phyloP scores from a whole-genome alignment of 78 protist species.

The Dictyostelium brefeldianum region DNA sequence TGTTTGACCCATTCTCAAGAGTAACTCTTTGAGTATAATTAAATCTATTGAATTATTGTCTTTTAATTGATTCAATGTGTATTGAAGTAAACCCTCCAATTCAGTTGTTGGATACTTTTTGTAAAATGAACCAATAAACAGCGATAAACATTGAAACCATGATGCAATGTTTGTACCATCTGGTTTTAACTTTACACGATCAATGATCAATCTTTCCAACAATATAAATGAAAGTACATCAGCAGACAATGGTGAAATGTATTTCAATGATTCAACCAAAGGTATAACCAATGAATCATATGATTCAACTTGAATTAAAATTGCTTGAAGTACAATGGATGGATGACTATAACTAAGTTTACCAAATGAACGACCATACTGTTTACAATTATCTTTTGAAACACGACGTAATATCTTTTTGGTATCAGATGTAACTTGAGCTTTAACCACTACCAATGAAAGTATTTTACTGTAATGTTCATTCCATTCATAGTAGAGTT shows the following conservation, averaged over 20 bases:
- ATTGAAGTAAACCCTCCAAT: slow-evolving; percentile 60
- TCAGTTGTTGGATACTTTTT: slow-evolving; percentile 73
- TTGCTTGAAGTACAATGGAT: slow-evolving; percentile 46
- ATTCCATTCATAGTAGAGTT: slow-evolving; percentile 68
- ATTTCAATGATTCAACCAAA: slow-evolving; percentile 75
- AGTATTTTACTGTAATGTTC: not conserved
- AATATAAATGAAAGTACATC: slow-evolving; percentile 57
- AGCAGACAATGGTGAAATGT: slow-evolving; percentile 36
- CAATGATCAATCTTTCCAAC: slow-evolving; percentile 25
- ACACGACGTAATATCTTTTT: slow-evolving; percentile 70
- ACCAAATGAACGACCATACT: slow-evolving; percentile 73
- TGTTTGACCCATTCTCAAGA: slow-evolving; percentile 67
- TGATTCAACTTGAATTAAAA: slow-evolving; percentile 54
- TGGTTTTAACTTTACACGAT: slow-evolving; percentile 56
- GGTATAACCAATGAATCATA: slow-evolving; percentile 75
- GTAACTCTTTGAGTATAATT: slow-evolving; percentile 57
- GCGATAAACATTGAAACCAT: slow-evolving; percentile 78
- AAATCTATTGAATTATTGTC: slow-evolving; percentile 70
- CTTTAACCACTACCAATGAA: not conserved
- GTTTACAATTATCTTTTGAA: slow-evolving; percentile 85
- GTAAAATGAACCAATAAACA: slow-evolving; percentile 76
- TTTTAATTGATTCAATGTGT: slow-evolving; percentile 31
- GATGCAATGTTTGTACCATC: slow-evolving; percentile 84
- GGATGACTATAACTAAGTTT: slow-evolving; percentile 78
- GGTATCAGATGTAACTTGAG: slow-evolving; percentile 31